Conservation (phyloP, 192 early-diverging fungal genomes). For the Backusella macrospora region DNA sequence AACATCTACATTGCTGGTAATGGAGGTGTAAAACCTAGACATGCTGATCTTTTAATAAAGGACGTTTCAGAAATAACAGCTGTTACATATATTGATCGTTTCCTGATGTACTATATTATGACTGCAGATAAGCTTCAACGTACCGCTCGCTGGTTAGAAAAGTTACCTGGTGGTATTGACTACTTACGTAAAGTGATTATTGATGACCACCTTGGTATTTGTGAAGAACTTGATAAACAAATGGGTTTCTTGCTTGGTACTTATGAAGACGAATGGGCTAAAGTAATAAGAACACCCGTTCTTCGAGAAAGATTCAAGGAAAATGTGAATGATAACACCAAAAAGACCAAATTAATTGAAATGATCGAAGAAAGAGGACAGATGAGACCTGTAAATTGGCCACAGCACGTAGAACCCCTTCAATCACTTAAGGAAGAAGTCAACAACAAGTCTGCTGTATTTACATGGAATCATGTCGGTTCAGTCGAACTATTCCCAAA, state of each 20-base stretch:
- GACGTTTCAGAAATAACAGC: constrained; percentile 55
- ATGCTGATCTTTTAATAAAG: constrained; percentile 59
- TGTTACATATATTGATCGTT: constrained; percentile 64
- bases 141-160: constrained; percentile 72
- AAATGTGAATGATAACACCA: constrained; percentile 65
- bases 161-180: constrained; percentile 68
- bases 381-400: constrained; percentile 64
- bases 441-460: constrained; percentile 2
- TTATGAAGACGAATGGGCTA: constrained; percentile 68
- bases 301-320: constrained; percentile 58
- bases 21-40: constrained; percentile 67
- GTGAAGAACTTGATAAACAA: constrained; percentile 64
- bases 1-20: constrained; percentile 73
- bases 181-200: constrained; percentile 62
- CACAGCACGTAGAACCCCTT: constrained; percentile 41
- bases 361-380: constrained; percentile 66
- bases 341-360: constrained; percentile 49
- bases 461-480: constrained; percentile 47
- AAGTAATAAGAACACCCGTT: constrained; percentile 62
- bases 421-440: constrained; percentile 24
- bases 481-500: constrained; percentile 41
- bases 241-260: constrained; percentile 61
- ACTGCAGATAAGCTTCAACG: constrained; percentile 66
- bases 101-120: constrained; percentile 72
- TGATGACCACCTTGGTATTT: constrained; percentile 67